A percentile compares a stretch with the other conserved stretches of the same genome.
Conservation (phyloP, 192 early-diverging fungal genomes). For the Diversispora epigaea region DNA sequence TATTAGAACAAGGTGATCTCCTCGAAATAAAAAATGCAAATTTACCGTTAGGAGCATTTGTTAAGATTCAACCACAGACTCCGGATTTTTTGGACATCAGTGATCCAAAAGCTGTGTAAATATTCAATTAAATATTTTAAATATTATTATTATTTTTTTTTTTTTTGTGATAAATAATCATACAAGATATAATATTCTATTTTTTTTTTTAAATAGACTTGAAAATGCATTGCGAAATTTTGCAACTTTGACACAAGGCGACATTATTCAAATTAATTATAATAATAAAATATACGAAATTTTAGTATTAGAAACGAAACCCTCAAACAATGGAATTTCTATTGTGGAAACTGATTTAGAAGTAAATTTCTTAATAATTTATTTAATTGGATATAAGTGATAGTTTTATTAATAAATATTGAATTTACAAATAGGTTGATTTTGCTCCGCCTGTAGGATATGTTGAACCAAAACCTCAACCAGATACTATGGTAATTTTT, state of each 20-base stretch:
- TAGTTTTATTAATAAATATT: not conserved
- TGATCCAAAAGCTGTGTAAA: conserved; percentile 91
- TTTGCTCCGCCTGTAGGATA: conserved; percentile 97
- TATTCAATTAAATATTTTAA: not conserved
- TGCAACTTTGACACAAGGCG: conserved; percentile 87
- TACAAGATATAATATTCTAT: not conserved
- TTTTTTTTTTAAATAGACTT: conserved; percentile 48
- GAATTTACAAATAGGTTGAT: conserved; percentile 59
- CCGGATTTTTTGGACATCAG: conserved; percentile 95
- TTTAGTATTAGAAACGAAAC: conserved; percentile 85
- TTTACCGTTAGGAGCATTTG: conserved; percentile 81
- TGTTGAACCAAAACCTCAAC: conserved; percentile 70
- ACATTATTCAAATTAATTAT: conserved; percentile 91
- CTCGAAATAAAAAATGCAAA: conserved; percentile 76
- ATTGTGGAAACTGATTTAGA: conserved; percentile 98
- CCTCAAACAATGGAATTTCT: conserved; percentile 75
- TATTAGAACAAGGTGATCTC: conserved; percentile 71
- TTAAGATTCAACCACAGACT: conserved; percentile 97
- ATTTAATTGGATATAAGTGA: too few relatives aligned
- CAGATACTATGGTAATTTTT: conserved; percentile 37
- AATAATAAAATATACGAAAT: conserved; percentile 86
- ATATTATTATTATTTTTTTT: not conserved
- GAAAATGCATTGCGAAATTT: conserved; percentile 93
- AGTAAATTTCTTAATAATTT: conserved; percentile 39
- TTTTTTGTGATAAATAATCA: not conserved